These are phyloP conservation scores for Viridothelium virens DNA, from an alignment of 495 filamentous ascomycete genomes.

Conservation along the genomic window DNA sequence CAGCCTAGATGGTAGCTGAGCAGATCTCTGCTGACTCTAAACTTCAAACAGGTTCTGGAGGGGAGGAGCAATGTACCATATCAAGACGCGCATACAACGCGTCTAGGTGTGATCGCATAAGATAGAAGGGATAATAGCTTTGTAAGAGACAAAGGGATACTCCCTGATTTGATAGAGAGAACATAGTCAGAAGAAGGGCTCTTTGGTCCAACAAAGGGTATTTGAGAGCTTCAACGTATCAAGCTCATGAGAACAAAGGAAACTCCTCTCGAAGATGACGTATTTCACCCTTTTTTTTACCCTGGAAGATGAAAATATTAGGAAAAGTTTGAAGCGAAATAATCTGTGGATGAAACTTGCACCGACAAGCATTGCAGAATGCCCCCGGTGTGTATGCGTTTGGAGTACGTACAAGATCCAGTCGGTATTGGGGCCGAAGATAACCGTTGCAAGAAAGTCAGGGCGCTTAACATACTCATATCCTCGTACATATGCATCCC, in stretches of 20 bases:
- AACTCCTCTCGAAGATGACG: neutral
- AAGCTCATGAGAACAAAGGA: neutral
- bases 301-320: neutral
- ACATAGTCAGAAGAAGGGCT: neutral
- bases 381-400: neutral
- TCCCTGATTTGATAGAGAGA: neutral
- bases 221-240: neutral
- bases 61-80: neutral
- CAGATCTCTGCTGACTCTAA: too few species aligned
- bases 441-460: too few species aligned
- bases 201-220: neutral
- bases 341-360: neutral
- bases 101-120: neutral
- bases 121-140: neutral
- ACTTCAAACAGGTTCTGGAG: neutral
- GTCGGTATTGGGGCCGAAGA: too few species aligned
- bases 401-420: neutral
- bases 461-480: neutral
- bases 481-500: constrained; percentile 20
- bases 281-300: neutral
- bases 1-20: neutral
- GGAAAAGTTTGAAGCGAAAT: neutral
- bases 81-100: neutral
- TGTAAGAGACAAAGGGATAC: neutral
- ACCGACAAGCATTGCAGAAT: neutral